A percentile compares a stretch with the other conserved stretches of the same genome.
These are phyloP conservation scores for Lachancea nothofagi DNA, from an alignment of 805 yeast genomes.

Conservation along the genomic window DNA sequence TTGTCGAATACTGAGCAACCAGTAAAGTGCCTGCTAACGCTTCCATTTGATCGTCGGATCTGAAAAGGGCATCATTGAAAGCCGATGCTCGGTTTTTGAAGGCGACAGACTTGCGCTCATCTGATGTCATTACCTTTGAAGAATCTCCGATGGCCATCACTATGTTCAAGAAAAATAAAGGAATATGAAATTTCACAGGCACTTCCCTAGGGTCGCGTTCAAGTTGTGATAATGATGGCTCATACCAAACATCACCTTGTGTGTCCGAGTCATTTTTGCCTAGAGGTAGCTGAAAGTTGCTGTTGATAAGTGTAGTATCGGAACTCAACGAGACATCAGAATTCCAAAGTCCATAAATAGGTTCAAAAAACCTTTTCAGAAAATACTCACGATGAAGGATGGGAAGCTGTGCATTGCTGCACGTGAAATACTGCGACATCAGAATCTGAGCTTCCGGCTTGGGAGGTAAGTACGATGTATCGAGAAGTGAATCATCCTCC, in stretches of 20 bases:
- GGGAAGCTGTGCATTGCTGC: constrained; percentile 79
- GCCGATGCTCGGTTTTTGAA: constrained; percentile 61
- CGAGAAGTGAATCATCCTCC: constrained; percentile 16
- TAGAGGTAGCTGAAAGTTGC: constrained; percentile 30
- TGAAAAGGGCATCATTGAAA: constrained; percentile 51
- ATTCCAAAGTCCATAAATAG: constrained; percentile 70
- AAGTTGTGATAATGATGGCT: constrained; percentile 16
- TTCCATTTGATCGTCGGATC: constrained; percentile 58
- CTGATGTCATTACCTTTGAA: constrained; percentile 62
- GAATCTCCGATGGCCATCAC: constrained; percentile 79
- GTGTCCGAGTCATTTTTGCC: constrained; percentile 1
- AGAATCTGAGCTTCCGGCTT: constrained; percentile 64
- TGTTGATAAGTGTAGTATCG: constrained; percentile 42
- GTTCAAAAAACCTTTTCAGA: constrained; percentile 59
- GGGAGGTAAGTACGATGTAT: constrained; percentile 47
- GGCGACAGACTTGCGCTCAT: constrained; percentile 59
- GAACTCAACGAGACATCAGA: constrained; percentile 52
- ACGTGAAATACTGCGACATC: constrained; percentile 62
- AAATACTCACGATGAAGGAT: constrained; percentile 78
- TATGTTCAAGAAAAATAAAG: constrained; percentile 67
- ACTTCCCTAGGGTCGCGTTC: constrained; percentile 44
- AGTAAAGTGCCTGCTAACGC: constrained; percentile 67
- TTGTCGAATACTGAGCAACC: constrained; percentile 64
- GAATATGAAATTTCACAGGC: constrained; percentile 45
- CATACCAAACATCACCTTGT: constrained; percentile 17